Evolutionary conservation across 768 basidiomycete genomes (phyloP).

Genomic region (Rhodosporidiobolus sp.): DNA sequence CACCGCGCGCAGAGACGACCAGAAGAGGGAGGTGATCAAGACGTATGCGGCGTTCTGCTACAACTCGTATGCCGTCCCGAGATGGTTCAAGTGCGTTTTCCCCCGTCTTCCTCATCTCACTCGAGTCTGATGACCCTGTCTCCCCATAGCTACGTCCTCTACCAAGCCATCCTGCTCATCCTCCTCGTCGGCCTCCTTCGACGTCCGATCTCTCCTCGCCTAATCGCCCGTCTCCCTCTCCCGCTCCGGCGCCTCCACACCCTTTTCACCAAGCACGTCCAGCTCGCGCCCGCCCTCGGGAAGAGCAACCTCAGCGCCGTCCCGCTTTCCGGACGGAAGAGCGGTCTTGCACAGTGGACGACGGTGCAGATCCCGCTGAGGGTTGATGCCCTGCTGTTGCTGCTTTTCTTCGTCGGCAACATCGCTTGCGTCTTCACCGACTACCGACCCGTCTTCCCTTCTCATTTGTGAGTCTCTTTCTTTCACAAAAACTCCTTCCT

Average conservation of each 20-base stretch:
- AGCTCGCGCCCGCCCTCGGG: background rate
- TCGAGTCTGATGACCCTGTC: background rate
- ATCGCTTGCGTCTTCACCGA: background rate
- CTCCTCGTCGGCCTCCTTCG: background rate
- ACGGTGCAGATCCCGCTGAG: constrained; percentile 13
- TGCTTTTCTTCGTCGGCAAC: background rate
- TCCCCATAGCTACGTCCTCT: background rate
- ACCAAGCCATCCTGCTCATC: background rate
- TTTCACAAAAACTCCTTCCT: too few relatives aligned
- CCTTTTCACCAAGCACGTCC: background rate
- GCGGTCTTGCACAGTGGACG: background rate
- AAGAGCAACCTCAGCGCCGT: background rate
- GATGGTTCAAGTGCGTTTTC: background rate
- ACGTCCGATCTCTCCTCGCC: background rate
- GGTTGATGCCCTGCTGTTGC: background rate
- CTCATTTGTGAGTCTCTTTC: background rate
- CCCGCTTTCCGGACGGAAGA: background rate
- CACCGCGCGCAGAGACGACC: background rate
- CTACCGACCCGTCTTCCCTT: background rate
- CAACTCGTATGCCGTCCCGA: background rate
- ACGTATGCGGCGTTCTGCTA: background rate
- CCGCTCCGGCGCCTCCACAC: background rate
- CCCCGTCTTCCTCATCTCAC: background rate
- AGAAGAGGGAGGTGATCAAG: background rate
- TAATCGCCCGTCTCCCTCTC: background rate